Percentiles rank a stretch among this genome's conserved stretches.
phyloP scores from a whole-genome alignment of 306 rosid genomes.

The Elaeagnus macrophylla region DNA sequence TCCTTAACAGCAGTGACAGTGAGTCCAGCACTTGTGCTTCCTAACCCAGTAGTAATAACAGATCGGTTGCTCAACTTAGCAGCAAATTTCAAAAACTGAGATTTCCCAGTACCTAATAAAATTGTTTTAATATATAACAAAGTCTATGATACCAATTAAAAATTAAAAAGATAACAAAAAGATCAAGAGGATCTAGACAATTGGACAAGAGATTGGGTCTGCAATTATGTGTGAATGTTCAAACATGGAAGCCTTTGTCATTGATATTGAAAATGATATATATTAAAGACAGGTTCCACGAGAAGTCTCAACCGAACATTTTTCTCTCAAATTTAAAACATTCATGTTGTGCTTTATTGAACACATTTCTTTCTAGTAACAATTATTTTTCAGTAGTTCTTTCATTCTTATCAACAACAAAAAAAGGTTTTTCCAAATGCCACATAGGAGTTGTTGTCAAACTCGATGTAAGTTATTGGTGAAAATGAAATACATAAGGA shows the following conservation, averaged over 20 bases:
- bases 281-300: too few species aligned
- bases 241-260: neutral
- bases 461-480: too few species aligned
- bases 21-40: constrained; percentile 96
- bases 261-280: too few species aligned
- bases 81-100: constrained; percentile 90
- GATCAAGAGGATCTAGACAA: neutral
- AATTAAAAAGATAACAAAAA: neutral
- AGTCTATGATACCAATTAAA: neutral
- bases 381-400: too few species aligned
- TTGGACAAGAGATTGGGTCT: neutral
- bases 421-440: too few species aligned
- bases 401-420: accelerated
- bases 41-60: constrained; percentile 93
- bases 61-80: constrained; percentile 88
- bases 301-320: too few species aligned
- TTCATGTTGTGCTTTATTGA: too few species aligned
- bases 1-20: constrained; percentile 96
- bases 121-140: neutral
- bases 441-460: too few species aligned
- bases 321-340: too few species aligned
- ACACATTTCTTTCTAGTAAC: too few species aligned
- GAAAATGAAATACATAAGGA: too few species aligned
- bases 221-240: neutral
- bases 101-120: constrained; percentile 78